Evolutionary conservation across 768 basidiomycete species (phyloP).

Genomic region (Lepiota venenata): DNA sequence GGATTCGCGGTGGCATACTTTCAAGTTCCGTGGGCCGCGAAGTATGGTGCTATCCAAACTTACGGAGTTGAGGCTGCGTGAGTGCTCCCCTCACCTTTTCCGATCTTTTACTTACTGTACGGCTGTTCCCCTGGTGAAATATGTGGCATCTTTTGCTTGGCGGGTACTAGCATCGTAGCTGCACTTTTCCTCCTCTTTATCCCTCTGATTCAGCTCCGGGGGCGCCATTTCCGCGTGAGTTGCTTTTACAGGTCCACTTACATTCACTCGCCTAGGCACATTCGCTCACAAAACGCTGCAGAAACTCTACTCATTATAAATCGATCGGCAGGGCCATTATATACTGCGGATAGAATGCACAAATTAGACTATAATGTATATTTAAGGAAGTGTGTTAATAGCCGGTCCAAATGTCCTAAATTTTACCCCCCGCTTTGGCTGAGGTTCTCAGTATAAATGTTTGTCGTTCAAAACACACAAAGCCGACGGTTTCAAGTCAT

Average conservation of each 20-base stretch:
- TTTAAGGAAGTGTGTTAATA: too few relatives aligned
- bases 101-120: neutral
- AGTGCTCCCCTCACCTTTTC: conserved; percentile 14
- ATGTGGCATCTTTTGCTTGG: neutral
- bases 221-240: conserved; percentile 2
- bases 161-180: conserved; percentile 34
- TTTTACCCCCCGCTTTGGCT: too few relatives aligned
- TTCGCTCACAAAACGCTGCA: neutral
- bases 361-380: too few relatives aligned
- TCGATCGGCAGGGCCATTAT: too few relatives aligned
- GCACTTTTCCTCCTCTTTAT: conserved; percentile 48
- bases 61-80: conserved; percentile 55
- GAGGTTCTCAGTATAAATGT: too few relatives aligned
- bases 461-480: too few relatives aligned
- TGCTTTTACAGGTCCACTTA: neutral
- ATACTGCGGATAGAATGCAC: too few relatives aligned
- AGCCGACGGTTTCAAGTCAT: neutral
- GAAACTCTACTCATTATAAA: conserved; percentile 1
- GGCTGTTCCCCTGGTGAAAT: too few relatives aligned
- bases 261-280: too few relatives aligned
- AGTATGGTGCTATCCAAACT: conserved; percentile 49
- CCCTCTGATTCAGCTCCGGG: conserved; percentile 39
- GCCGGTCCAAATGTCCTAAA: too few relatives aligned
- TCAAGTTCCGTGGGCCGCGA: conserved; percentile 54
- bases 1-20: conserved; percentile 59